Conservation (phyloP, 371 early-diverging fungal species). For the Nematocida ironsii region DNA sequence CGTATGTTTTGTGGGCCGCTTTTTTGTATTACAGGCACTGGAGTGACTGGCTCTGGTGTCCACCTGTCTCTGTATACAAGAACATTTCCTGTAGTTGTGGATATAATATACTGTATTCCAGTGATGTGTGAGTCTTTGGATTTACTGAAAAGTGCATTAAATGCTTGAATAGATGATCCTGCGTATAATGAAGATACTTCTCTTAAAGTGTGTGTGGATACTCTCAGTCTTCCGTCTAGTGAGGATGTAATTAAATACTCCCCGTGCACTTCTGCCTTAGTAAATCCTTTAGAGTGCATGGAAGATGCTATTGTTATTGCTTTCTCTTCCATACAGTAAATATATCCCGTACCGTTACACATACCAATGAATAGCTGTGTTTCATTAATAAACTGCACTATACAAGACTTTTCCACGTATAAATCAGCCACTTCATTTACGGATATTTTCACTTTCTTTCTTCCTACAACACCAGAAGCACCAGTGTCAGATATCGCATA, state of each 20-base stretch:
- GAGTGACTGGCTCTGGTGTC: slow-evolving; percentile 18
- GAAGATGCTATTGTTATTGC: background rate
- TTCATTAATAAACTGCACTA: slow-evolving; percentile 12
- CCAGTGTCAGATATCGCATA: slow-evolving; percentile 20
- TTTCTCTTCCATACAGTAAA: slow-evolving; percentile 25
- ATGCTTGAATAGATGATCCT: slow-evolving; percentile 16
- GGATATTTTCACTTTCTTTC: background rate
- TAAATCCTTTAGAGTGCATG: slow-evolving; percentile 49
- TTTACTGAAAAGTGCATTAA: slow-evolving; percentile 25
- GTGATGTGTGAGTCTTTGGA: background rate
- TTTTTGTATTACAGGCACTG: background rate
- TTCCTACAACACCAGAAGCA: background rate
- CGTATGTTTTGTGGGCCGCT: slow-evolving; percentile 8
- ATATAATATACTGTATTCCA: slow-evolving; percentile 26
- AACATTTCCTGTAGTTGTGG: slow-evolving; percentile 32
- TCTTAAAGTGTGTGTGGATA: slow-evolving; percentile 34
- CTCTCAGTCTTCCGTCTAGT: slow-evolving; percentile 30
- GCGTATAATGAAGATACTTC: slow-evolving; percentile 42
- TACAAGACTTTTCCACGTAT: slow-evolving; percentile 19
- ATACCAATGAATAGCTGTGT: slow-evolving; percentile 41
- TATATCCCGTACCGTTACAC: slow-evolving; percentile 23
- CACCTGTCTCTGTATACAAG: slow-evolving; percentile 47
- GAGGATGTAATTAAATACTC: slow-evolving; percentile 53
- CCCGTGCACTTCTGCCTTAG: slow-evolving; percentile 1
- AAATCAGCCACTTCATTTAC: slow-evolving; percentile 1